Evolutionary conservation across 148 eudicot genomes (phyloP), one percentile per base, ranked within the genome.

Genomic region (Rhododendron vialii): DNA sequence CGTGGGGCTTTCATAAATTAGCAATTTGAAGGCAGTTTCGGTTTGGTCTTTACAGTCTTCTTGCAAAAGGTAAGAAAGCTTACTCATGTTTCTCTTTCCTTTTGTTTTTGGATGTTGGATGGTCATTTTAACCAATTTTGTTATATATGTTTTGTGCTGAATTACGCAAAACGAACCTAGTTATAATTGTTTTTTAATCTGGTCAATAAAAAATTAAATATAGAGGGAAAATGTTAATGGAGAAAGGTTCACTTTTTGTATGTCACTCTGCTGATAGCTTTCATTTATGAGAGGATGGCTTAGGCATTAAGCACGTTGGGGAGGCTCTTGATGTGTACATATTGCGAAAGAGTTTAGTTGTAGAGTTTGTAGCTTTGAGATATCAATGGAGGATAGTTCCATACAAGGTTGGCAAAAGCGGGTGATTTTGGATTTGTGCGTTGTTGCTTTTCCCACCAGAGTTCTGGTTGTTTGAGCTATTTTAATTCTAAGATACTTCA

Each of bases 11-110:
- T 47, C 50, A 53, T 67, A 67, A 69, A 6, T 17, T 30, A 5
- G 11, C 61, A 11, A 50, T 74, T 69, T 71, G 43, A 51, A 74
- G 78, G 65, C 61, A 84, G 63, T 73, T 33, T 71, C 36, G 33
- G 59, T 28, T 45, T 18, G 36, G 43, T 18, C 77, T 53, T 65
- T 28, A 30, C 36, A 0, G 30, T 6, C 59, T 50, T 53, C 59
- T 45, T 84, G 22, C 5, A 84, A 73, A 84, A 84, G 86, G 86
- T 85, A 78, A 85, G 86, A 59, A 85, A 85, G 75, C 74, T 30
- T 48, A 43, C 63, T 77, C 82, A 85, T 15, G n/a, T 84, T 45
- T 85, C 82, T 59, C 6, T 14, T n/a, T 9, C 28, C 75, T 22
- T 4, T n/a, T 76, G 24, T 33, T 76, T 74, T 75, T 75, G 33